Conservation (phyloP, 192 early-diverging fungal genomes). For the Backusella sp. region DNA sequence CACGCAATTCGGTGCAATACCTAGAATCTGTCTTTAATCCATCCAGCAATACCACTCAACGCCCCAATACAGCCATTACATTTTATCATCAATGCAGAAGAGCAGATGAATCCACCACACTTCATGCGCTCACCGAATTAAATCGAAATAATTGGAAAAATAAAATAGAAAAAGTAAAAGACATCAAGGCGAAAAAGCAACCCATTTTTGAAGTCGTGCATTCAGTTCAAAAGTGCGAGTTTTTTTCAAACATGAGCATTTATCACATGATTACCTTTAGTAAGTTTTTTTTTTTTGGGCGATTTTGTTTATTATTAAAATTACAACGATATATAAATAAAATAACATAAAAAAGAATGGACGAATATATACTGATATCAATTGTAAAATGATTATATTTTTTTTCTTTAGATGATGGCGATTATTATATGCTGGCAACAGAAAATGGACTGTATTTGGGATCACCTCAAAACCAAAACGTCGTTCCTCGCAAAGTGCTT, state of each 20-base stretch:
- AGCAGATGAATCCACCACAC: not conserved
- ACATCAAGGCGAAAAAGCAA: not conserved
- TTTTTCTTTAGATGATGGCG: constrained; percentile 40
- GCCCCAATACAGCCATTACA: constrained; percentile 10
- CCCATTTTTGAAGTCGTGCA: not conserved
- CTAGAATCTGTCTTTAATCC: constrained; percentile 50
- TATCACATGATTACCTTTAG: constrained; percentile 50
- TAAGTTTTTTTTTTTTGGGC: constrained; percentile 14
- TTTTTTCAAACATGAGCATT: constrained; percentile 50
- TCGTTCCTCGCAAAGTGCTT: constrained; percentile 61
- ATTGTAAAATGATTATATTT: constrained; percentile 45
- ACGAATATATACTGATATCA: constrained; percentile 1
- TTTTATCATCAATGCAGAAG: constrained; percentile 8
- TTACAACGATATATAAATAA: not conserved
- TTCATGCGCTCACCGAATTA: not conserved
- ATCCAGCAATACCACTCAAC: constrained; percentile 50
- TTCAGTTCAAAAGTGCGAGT: constrained; percentile 19
- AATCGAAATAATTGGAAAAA: not conserved
- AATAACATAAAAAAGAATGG: not conserved
- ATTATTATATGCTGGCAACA: constrained; percentile 74
- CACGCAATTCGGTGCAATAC: constrained; percentile 85
- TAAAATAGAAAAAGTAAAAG: not conserved
- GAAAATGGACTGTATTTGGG: constrained; percentile 66
- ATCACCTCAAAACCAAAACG: constrained; percentile 78
- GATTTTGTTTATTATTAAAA: not conserved